These are phyloP conservation scores for Termitomyces titanicus DNA, from an alignment of 768 basidiomycete species.

Conservation along the genomic window DNA sequence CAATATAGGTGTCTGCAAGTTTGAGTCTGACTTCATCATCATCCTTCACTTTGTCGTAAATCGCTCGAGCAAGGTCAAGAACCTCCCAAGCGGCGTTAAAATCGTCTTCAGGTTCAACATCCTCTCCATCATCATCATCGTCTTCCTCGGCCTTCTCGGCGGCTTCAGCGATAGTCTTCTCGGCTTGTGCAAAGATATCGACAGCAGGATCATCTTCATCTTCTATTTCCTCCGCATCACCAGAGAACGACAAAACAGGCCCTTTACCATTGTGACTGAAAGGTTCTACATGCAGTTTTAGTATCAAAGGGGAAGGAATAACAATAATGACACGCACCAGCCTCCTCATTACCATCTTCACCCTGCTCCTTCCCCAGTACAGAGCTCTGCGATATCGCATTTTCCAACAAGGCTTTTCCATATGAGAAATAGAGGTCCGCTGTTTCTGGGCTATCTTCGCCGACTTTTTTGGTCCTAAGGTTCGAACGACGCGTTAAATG, in stretches of 20 bases:
- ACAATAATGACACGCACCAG: slow-evolving; percentile 25
- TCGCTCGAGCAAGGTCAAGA: slow-evolving; percentile 87
- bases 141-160: slow-evolving; percentile 45
- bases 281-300: slow-evolving; percentile 19
- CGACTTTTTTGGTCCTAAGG: slow-evolving; percentile 64
- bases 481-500: slow-evolving; percentile 13
- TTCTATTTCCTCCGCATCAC: slow-evolving; percentile 67
- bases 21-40: slow-evolving; percentile 69
- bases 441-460: slow-evolving; percentile 77
- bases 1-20: slow-evolving; percentile 87
- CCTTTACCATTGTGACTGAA: slow-evolving; percentile 38
- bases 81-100: slow-evolving; percentile 98
- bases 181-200: slow-evolving; percentile 61
- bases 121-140: slow-evolving; percentile 58
- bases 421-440: slow-evolving; percentile 90
- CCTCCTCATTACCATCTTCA: slow-evolving; percentile 45
- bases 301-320: slow-evolving; percentile 6
- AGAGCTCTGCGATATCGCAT: slow-evolving; percentile 79
- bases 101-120: slow-evolving; percentile 89
- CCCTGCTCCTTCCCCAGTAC: slow-evolving; percentile 89
- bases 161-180: slow-evolving; percentile 40
- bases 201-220: slow-evolving; percentile 49
- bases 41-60: slow-evolving; percentile 70
- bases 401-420: slow-evolving; percentile 90
- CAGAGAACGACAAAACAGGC: slow-evolving; percentile 75